A percentile compares a stretch with the other conserved stretches of the same genome.
Evolutionary conservation across 805 yeast genomes (phyloP).

Genomic region (Candida piceae): DNA sequence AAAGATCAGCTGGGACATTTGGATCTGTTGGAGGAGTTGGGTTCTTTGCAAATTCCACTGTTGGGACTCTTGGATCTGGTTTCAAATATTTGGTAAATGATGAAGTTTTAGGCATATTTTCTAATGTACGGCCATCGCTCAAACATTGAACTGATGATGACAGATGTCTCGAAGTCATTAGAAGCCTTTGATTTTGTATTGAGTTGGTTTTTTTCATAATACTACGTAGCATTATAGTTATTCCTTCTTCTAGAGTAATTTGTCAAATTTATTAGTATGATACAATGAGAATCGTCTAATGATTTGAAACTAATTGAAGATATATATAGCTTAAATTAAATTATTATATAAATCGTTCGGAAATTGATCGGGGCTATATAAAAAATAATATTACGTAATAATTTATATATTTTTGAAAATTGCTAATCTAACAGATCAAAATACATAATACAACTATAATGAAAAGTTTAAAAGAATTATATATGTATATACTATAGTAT

Average conservation of each 20-base stretch:
- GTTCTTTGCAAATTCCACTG: slow-evolving; percentile 21
- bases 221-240: background rate
- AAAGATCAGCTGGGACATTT: slow-evolving; percentile 26
- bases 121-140: slow-evolving; percentile 18
- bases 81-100: slow-evolving; percentile 23
- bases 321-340: too few relatives aligned
- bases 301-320: too few relatives aligned
- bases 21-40: slow-evolving; percentile 18
- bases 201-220: slow-evolving; percentile 2
- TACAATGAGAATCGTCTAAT: too few relatives aligned
- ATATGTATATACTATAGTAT: too few relatives aligned
- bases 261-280: too few relatives aligned
- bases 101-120: slow-evolving; percentile 24
- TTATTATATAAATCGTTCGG: too few relatives aligned
- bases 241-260: background rate
- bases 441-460: too few relatives aligned
- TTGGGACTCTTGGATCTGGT: slow-evolving; percentile 28
- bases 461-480: too few relatives aligned
- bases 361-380: too few relatives aligned
- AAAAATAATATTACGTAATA: too few relatives aligned
- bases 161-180: slow-evolving; percentile 8
- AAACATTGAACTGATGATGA: slow-evolving; percentile 3
- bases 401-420: too few relatives aligned
- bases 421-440: too few relatives aligned
- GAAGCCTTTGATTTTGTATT: slow-evolving; percentile 5